Percentiles rank a stretch among this genome's conserved stretches.
These are phyloP conservation scores for Podaxis carcinomalis DNA, from an alignment of 768 basidiomycete genomes.

Conservation along the genomic window DNA sequence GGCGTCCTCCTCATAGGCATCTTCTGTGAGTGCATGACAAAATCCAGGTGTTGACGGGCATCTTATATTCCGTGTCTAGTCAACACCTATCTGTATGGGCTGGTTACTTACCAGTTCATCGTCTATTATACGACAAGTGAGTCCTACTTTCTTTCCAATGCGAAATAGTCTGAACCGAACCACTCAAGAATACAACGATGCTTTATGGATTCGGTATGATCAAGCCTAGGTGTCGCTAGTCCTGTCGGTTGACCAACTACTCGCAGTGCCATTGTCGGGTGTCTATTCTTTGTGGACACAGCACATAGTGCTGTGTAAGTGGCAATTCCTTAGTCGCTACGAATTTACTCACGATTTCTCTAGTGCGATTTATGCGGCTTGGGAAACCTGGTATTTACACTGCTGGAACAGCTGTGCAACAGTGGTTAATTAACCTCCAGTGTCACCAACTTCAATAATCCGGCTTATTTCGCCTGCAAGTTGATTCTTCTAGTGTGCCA, in stretches of 20 bases:
- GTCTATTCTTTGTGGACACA: slow-evolving; percentile 15
- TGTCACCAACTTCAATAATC: slow-evolving; percentile 15
- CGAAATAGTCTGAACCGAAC: neutral
- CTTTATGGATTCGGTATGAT: slow-evolving; percentile 16
- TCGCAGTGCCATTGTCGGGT: slow-evolving; percentile 11
- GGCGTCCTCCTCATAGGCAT: slow-evolving; percentile 19
- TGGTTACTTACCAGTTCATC: slow-evolving; percentile 19
- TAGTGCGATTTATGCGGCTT: slow-evolving; percentile 21
- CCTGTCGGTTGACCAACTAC: neutral
- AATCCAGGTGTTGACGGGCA: neutral
- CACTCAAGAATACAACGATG: slow-evolving; percentile 17
- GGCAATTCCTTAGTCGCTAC: neutral
- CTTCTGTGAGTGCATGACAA: slow-evolving; percentile 12
- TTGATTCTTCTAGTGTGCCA: neutral
- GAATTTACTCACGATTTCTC: neutral
- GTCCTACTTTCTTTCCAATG: neutral
- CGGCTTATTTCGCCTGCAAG: slow-evolving; percentile 10
- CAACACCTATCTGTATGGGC: slow-evolving; percentile 22
- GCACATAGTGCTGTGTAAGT: slow-evolving; percentile 23
- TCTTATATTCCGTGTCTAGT: slow-evolving; percentile 11
- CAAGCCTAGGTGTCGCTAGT: neutral
- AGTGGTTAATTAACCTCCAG: neutral
- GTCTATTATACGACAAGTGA: slow-evolving; percentile 16
- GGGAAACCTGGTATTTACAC: slow-evolving; percentile 7
- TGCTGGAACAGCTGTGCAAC: neutral